Base-by-base conservation (phyloP, 1,139 yeast genomes). In the Yamadazyma aaseri region DNA sequence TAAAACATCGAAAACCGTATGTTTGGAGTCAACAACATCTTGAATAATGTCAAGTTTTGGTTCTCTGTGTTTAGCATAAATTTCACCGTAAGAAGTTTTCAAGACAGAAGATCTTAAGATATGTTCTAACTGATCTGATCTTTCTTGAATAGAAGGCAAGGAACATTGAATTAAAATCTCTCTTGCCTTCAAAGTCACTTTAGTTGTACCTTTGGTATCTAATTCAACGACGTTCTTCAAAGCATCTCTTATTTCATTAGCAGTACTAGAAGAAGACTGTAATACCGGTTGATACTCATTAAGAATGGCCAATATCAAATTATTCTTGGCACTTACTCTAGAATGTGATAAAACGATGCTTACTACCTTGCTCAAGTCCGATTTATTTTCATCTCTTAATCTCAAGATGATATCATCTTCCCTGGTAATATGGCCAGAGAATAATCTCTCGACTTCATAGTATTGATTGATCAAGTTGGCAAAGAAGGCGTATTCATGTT, bases 111-210 rank as follows among this genome's bases (percentile, higher is more conserved):
- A 81, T 60, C 90, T 81, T 62, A 92, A 76, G 51, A 92, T 92
- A 60, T 90, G 97, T 65, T 92, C 97, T 56, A 92, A 76, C 69
- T 94, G 98, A 57, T 90, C 97, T 17, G 96, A 84, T 67, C 98
- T 83, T 67, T 92, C 98, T 61, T 86, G 82, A 46, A 89, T 82
- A 5, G 97, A 89, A 29, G 99, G 98, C 63, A 92, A 73, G 26
- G 97, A 87, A 58, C 97, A 90, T 70, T 90, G 96, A 51, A 92
- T 92, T 53, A 92, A 77, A 44, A 92, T 85, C 65, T 94, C 99
- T 60, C 97, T 81, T 1, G 97, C 97, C 61, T 87, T 89, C 55
- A 92, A 73, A n/a, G 96, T 86, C 35, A 92, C 97, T 71, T 90
- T 92, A 21, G 95, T 92, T 31, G 96, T 81, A 11, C 86, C 79